These are phyloP conservation scores for Venturia oleaginea DNA, from an alignment of 2,329 filamentous ascomycete genomes.

Conservation along the genomic window DNA sequence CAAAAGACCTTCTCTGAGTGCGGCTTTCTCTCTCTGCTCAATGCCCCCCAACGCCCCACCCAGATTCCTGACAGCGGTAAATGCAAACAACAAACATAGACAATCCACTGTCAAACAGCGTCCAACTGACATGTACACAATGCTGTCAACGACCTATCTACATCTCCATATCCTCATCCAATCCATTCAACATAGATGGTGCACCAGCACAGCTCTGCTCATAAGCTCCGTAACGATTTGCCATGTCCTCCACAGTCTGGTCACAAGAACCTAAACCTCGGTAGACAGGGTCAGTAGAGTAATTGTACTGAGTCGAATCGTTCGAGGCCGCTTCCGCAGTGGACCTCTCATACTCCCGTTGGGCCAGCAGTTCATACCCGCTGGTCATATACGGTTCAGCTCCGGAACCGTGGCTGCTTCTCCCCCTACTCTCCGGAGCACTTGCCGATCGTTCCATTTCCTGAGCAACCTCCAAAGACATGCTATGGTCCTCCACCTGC, in stretches of 20 bases:
- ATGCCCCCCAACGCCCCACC: not conserved
- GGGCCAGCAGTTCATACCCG: conserved; percentile 65
- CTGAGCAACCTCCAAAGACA: not conserved
- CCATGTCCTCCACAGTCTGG: conserved; percentile 43
- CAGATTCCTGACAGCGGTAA: not conserved
- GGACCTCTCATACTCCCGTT: conserved; percentile 52
- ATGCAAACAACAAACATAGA: not conserved
- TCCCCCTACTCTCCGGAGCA: conserved; percentile 5
- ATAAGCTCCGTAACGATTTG: conserved; percentile 58
- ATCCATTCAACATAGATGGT: conserved; percentile 22
- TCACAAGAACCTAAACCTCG: conserved; percentile 37
- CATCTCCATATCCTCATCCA: conserved; percentile 34
- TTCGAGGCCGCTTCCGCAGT: conserved; percentile 23
- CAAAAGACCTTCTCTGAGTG: not conserved
- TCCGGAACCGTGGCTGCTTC: too few relatives aligned
- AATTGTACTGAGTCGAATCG: conserved; percentile 39
- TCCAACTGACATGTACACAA: not conserved
- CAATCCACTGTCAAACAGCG: not conserved
- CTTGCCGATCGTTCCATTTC: not conserved
- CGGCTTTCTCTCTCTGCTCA: not conserved
- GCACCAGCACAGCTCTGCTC: conserved; percentile 45
- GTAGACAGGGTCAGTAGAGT: conserved; percentile 63
- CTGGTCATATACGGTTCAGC: conserved; percentile 77
- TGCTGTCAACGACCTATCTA: conserved; percentile 16
- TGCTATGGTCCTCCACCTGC: not conserved